Conservation (phyloP, 164 flowering plant genomes). For the Kingdonia uniflora region DNA sequence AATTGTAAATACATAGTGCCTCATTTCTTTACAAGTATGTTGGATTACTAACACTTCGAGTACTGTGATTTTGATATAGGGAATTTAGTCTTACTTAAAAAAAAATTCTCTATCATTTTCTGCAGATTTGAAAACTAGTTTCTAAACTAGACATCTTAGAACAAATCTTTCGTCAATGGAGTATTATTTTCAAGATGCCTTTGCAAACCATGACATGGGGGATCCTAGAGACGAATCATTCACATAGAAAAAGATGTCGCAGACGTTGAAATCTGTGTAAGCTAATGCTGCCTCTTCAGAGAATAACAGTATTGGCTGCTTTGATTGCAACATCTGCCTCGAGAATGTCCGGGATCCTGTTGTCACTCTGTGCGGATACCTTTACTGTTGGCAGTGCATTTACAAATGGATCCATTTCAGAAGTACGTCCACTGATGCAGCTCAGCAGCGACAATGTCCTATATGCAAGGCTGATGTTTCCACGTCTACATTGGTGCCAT, state of each 20-base stretch:
- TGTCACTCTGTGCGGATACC: constrained; percentile 80
- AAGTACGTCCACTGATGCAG: constrained; percentile 16
- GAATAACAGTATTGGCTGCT: constrained; percentile 22
- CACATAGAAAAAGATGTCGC: constrained; percentile 8
- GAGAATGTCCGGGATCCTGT: constrained; percentile 73
- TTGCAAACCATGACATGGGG: too few species aligned
- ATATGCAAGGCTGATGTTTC: constrained; percentile 53
- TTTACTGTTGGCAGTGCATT: constrained; percentile 89
- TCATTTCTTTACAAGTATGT: too few species aligned
- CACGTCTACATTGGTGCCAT: constrained; percentile 36
- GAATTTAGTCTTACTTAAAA: too few species aligned
- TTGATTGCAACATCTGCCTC: constrained; percentile 83
- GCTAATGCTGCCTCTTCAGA: constrained; percentile 16
- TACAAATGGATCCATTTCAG: constrained; percentile 66
- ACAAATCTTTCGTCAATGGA: too few species aligned
- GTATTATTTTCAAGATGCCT: too few species aligned
- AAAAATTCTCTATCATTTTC: too few species aligned
- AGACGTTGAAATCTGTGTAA: constrained; percentile 23
- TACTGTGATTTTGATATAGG: too few species aligned
- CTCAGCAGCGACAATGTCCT: constrained; percentile 37
- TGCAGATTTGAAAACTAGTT: too few species aligned
- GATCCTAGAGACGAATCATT: constrained; percentile 9
- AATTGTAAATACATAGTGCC: too few species aligned
- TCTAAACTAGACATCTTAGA: too few species aligned
- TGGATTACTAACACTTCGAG: too few species aligned